phyloP scores from a whole-genome alignment of 2,329 filamentous ascomycete species.

The Neurospora crassa region DNA sequence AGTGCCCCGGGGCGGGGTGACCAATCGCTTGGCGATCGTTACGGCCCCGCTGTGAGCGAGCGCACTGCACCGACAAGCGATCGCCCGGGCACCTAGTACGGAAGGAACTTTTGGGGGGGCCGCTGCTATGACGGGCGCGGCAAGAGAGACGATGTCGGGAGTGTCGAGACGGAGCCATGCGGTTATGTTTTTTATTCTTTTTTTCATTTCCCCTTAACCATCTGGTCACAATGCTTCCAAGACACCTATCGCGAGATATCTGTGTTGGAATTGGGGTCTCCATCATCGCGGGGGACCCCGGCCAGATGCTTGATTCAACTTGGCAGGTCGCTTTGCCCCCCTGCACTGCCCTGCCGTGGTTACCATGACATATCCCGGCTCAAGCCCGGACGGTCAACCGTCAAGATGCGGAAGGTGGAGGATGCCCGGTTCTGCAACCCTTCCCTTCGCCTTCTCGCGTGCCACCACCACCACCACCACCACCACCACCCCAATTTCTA shows the following conservation, averaged over 20 bases:
- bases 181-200: background rate
- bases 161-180: background rate
- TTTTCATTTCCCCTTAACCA: background rate
- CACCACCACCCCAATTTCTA: background rate
- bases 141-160: background rate
- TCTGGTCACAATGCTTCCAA: background rate
- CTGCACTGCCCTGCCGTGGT: no score
- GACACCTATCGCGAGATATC: background rate
- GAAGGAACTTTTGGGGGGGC: background rate
- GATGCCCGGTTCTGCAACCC: background rate
- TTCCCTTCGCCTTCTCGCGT: background rate
- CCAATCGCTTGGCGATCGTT: background rate
- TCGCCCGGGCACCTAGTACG: background rate
- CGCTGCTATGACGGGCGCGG: background rate
- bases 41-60: background rate
- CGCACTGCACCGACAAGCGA: background rate
- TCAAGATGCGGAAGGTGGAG: background rate
- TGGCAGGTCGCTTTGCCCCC: background rate
- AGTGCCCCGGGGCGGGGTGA: background rate
- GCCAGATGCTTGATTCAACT: background rate
- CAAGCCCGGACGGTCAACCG: background rate
- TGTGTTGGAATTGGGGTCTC: no score
- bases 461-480: background rate
- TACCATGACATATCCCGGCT: background rate
- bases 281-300: background rate